Percentiles rank a stretch among this genome's conserved stretches.
Conservation (phyloP, 768 basidiomycete species). For the Saitozyma sp. region DNA sequence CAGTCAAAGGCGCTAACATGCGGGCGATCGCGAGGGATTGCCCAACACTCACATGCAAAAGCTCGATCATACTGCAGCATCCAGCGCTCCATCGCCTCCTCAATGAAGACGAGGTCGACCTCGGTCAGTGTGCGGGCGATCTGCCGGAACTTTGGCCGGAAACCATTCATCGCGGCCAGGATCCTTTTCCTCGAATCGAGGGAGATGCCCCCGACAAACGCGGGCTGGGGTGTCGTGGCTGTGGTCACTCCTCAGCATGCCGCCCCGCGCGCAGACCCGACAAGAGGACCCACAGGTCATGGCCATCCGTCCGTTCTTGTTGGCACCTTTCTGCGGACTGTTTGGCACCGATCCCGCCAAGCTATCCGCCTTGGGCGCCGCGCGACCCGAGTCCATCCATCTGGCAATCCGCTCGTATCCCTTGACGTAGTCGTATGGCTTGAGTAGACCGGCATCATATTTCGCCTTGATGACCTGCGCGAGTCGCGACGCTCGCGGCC, state of each 20-base stretch:
- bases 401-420: constrained; percentile 86
- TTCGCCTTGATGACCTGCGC: constrained; percentile 91
- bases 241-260: background rate
- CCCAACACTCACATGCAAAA: constrained; percentile 46
- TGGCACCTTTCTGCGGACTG: constrained; percentile 19
- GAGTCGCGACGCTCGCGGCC: constrained; percentile 83
- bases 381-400: constrained; percentile 75
- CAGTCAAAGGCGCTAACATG: background rate
- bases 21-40: background rate
- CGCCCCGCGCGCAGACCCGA: background rate
- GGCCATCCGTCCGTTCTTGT: background rate
- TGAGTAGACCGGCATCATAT: constrained; percentile 91
- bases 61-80: constrained; percentile 91
- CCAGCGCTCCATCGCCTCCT: constrained; percentile 94
- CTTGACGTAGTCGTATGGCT: constrained; percentile 95
- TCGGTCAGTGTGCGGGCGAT: constrained; percentile 48
- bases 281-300: background rate
- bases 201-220: constrained; percentile 64
- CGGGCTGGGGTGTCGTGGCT: constrained; percentile 16
- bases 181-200: constrained; percentile 90
- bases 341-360: constrained; percentile 18
- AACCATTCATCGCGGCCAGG: constrained; percentile 68
- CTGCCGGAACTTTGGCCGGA: constrained; percentile 55
- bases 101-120: constrained; percentile 88
- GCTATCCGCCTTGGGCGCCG: constrained; percentile 37